Evolutionary conservation across 1,284 basidiomycete species (phyloP).

Genomic region (Quambalaria eucalypti): DNA sequence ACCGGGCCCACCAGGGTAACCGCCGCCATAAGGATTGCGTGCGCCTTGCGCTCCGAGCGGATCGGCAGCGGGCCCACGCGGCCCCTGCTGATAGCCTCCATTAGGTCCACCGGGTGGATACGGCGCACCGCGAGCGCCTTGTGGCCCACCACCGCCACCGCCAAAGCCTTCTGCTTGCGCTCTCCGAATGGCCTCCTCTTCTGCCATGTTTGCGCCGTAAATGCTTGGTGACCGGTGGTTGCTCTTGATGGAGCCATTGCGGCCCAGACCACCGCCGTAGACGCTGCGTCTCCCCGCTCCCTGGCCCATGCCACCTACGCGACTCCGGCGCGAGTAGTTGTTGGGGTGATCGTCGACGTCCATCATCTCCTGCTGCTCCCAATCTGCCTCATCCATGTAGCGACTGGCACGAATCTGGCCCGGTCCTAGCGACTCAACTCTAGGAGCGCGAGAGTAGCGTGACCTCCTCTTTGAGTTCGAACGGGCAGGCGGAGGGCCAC

Average conservation of each 20-base stretch:
- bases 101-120: no score
- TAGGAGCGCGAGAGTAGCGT: neutral
- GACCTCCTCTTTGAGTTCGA: neutral
- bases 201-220: neutral
- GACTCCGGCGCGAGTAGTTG: neutral
- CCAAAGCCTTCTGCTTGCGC: neutral
- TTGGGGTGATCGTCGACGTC: neutral
- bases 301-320: neutral
- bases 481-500: neutral
- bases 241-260: neutral
- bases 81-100: no score
- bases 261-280: neutral
- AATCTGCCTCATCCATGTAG: neutral
- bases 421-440: neutral
- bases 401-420: neutral
- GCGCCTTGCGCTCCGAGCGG: no score
- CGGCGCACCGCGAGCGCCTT: no score
- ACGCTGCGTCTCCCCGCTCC: neutral
- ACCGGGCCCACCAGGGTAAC: no score
- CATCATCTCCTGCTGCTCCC: neutral
- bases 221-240: neutral
- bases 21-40: no score
- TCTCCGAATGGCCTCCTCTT: neutral
- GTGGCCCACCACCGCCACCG: no score
- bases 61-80: no score